A percentile compares a stretch with the other conserved stretches of the same genome.
Conservation (phyloP, 73 alveolate genomes). For the Paramecium octaurelia region DNA sequence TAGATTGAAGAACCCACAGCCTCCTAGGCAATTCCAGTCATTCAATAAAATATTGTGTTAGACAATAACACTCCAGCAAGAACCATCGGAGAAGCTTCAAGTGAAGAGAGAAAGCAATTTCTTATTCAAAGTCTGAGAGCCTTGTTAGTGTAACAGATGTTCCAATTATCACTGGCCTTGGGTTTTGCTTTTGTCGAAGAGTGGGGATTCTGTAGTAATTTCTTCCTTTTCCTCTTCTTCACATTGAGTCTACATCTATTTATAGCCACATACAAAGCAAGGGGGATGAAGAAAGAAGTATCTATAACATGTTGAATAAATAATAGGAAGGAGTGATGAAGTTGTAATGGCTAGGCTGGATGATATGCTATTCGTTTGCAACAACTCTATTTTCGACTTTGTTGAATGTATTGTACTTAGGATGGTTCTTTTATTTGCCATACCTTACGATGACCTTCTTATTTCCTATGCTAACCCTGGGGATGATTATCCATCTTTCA, state of each 20-base stretch:
- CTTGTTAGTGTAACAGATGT: background rate
- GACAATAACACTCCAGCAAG: background rate
- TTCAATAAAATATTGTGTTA: background rate
- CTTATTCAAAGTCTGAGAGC: background rate
- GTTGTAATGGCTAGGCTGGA: background rate
- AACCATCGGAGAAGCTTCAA: background rate
- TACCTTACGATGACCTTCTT: background rate
- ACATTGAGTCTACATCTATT: background rate
- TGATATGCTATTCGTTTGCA: background rate
- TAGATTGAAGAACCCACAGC: background rate
- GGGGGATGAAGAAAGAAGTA: background rate
- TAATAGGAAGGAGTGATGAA: background rate
- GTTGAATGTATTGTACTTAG: background rate
- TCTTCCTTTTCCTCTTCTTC: background rate
- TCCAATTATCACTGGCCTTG: background rate
- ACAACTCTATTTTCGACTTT: background rate
- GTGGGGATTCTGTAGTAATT: constrained; percentile 20
- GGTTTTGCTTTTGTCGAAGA: background rate
- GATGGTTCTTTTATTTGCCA: background rate
- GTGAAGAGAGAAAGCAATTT: background rate
- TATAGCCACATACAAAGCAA: background rate
- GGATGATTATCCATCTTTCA: background rate
- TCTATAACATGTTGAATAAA: background rate
- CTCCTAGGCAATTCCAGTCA: background rate
- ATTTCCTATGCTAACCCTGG: background rate